A percentile compares a stretch with the other conserved stretches of the same genome.
phyloP scores from a whole-genome alignment of 1,139 yeast genomes.

The Geotrichum candidum region DNA sequence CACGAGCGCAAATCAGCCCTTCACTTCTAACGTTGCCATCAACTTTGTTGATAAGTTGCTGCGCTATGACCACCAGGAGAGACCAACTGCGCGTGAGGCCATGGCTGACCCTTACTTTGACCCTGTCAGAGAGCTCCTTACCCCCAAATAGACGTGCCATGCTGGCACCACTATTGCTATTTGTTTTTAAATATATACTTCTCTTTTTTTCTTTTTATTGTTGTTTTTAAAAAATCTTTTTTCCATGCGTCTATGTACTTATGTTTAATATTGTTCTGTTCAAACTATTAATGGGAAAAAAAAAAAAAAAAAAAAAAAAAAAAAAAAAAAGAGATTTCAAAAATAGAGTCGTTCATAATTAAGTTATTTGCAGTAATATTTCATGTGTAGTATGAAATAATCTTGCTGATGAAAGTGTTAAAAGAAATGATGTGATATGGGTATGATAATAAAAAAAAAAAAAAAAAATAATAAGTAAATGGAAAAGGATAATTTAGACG shows the following conservation, averaged over 20 bases:
- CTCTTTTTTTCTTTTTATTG: neutral
- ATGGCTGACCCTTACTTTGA: conserved; percentile 75
- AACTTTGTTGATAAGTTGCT: conserved; percentile 79
- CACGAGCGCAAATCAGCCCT: conserved; percentile 64
- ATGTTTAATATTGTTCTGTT: neutral
- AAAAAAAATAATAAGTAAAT: neutral
- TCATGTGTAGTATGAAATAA: neutral
- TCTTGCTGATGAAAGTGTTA: too few species aligned
- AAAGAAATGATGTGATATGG: neutral
- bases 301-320: neutral
- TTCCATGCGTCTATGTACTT: neutral
- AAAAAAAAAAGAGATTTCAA: neutral
- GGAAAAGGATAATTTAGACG: neutral
- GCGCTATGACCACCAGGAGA: conserved; percentile 89
- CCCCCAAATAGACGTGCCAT: neutral
- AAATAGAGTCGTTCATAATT: neutral
- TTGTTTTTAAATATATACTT: neutral
- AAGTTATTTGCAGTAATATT: neutral
- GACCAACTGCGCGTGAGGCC: conserved; percentile 92
- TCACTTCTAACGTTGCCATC: conserved; percentile 64
- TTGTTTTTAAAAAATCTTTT: neutral
- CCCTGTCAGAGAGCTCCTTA: conserved; percentile 30
- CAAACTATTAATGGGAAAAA: neutral
- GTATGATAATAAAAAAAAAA: neutral
- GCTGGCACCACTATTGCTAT: neutral